Evolutionary conservation across 345 rosid species (phyloP).

Genomic region (Brassica napus): Da-Ae NC_063447.1:59805001-59805500

Average conservation of each 20-base stretch:
- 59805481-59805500: conserved; percentile 16
- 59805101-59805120: not conserved
- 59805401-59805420: not conserved
- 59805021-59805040: conserved; percentile 24
- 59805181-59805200: not conserved
- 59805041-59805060: conserved; percentile 27
- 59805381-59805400: not conserved
- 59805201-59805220: not conserved
- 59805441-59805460: not conserved
- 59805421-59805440: not conserved
- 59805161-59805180: not conserved
- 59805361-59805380: not conserved
- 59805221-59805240: not conserved
- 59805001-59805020: conserved; percentile 20
- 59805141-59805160: conserved; percentile 1
- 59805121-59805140: not conserved
- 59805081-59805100: conserved; percentile 1
- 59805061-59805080: conserved; percentile 13
- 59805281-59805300: not conserved
- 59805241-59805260: not conserved
- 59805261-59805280: not conserved
- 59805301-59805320: not conserved
- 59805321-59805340: not conserved
- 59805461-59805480: conserved; percentile 11
- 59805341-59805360: not conserved